Evolutionary conservation across 2,329 filamentous ascomycete species (phyloP).

Genomic region (Venturia pyrina): DNA sequence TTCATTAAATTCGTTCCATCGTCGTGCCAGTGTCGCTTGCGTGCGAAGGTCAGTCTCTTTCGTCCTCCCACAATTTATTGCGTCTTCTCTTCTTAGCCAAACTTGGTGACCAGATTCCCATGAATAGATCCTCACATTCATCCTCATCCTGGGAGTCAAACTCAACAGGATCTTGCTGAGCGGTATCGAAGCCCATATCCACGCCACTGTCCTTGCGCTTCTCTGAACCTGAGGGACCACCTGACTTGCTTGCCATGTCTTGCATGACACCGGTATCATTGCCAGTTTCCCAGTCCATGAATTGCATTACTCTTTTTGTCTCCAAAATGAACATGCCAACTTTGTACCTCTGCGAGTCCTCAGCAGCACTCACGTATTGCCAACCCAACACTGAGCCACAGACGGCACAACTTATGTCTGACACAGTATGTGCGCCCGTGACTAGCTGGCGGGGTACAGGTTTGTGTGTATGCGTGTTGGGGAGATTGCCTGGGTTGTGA

Average conservation of each 20-base stretch:
- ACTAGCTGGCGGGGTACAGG: slow-evolving; percentile 49
- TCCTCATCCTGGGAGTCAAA: slow-evolving; percentile 59
- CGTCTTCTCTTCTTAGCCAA: slow-evolving; percentile 39
- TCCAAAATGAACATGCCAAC: slow-evolving; percentile 59
- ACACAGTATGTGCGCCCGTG: slow-evolving; percentile 52
- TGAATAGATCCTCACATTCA: slow-evolving; percentile 56
- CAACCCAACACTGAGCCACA: slow-evolving; percentile 50
- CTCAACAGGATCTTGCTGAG: slow-evolving; percentile 30
- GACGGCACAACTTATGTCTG: slow-evolving; percentile 47
- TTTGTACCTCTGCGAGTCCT: slow-evolving; percentile 53
- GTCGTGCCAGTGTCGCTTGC: neutral
- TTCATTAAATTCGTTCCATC: neutral
- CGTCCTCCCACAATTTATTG: slow-evolving; percentile 16
- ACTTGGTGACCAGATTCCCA: slow-evolving; percentile 49
- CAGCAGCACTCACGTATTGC: slow-evolving; percentile 55
- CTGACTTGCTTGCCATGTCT: neutral
- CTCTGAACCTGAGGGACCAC: neutral
- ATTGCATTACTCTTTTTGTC: slow-evolving; percentile 43
- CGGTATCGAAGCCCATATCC: slow-evolving; percentile 14
- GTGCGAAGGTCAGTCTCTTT: neutral
- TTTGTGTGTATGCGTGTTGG: slow-evolving; percentile 48
- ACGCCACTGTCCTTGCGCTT: slow-evolving; percentile 11
- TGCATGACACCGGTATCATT: slow-evolving; percentile 17
- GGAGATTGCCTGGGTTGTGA: slow-evolving; percentile 32
- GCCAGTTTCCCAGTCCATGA: slow-evolving; percentile 42